These are phyloP conservation scores for Dittrichia graveolens DNA, from an alignment of 129 eudicot species.

Conservation along the genomic window DNA sequence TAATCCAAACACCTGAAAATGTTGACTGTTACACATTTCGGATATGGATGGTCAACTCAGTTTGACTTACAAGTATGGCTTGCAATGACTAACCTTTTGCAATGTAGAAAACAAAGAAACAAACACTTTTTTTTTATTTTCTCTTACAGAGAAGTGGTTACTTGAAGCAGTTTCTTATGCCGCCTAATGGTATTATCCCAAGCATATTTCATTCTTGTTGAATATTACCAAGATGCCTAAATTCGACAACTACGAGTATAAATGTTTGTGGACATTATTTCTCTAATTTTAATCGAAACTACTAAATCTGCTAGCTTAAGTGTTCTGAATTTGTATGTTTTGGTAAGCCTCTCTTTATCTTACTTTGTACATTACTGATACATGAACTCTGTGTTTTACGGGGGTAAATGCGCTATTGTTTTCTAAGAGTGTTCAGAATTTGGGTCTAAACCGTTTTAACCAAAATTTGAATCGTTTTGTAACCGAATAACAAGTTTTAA, in stretches of 20 bases:
- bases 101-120: too few species aligned
- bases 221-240: not conserved
- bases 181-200: constrained; percentile 18
- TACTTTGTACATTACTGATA: too few species aligned
- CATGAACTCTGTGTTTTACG: not conserved
- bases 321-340: not conserved
- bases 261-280: not conserved
- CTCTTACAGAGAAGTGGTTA: not conserved
- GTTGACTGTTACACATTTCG: too few species aligned
- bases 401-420: not conserved
- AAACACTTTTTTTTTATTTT: too few species aligned
- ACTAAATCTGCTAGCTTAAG: not conserved
- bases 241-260: not conserved
- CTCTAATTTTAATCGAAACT: not conserved
- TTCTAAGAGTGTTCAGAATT: not conserved
- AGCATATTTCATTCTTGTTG: not conserved
- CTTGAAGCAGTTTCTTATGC: constrained; percentile 19
- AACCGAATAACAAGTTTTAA: too few species aligned
- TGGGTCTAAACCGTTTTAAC: too few species aligned
- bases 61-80: not conserved
- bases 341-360: not conserved
- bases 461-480: too few species aligned
- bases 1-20: too few species aligned
- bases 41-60: not conserved
- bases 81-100: not conserved